Evolutionary conservation across 371 early-diverging fungal species (phyloP).

Genomic region (Sporodiniella umbellata): DNA sequence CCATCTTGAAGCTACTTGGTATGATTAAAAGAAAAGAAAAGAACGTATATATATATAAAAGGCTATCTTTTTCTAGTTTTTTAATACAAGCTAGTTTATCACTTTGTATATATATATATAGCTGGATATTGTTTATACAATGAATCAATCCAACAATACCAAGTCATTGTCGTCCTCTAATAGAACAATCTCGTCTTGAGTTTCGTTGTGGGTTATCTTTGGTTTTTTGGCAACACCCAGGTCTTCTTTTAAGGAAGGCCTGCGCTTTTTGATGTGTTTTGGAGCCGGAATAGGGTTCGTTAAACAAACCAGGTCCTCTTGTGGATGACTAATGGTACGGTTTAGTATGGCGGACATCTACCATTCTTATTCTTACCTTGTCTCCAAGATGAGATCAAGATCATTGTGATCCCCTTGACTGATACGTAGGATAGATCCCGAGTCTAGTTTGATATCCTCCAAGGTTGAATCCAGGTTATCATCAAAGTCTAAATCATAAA

Average conservation of each 20-base stretch:
- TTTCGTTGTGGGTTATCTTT: slow-evolving; percentile 4
- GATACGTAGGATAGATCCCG: slow-evolving; percentile 58
- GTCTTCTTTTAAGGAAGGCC: slow-evolving; percentile 14
- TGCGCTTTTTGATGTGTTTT: slow-evolving; percentile 8
- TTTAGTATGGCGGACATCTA: too few relatives aligned
- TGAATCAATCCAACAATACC: slow-evolving; percentile 15
- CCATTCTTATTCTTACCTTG: slow-evolving; percentile 18
- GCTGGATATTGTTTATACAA: too few relatives aligned
- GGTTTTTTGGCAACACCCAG: slow-evolving; percentile 10
- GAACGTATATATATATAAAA: too few relatives aligned
- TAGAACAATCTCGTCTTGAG: slow-evolving; percentile 12
- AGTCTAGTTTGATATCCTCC: slow-evolving; percentile 51
- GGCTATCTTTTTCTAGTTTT: too few relatives aligned
- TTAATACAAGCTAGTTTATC: neutral
- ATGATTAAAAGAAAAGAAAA: too few relatives aligned
- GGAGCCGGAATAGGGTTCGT: slow-evolving; percentile 16
- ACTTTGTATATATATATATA: too few relatives aligned
- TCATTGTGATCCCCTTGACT: slow-evolving; percentile 40
- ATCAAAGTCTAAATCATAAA: slow-evolving; percentile 91
- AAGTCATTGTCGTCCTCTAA: slow-evolving; percentile 22
- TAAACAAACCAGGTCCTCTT: slow-evolving; percentile 7
- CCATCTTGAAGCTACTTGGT: too few relatives aligned
- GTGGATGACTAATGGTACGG: slow-evolving; percentile 3
- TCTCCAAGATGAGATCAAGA: slow-evolving; percentile 36
- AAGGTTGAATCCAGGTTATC: slow-evolving; percentile 70